These are phyloP conservation scores for Pelargonium myrrhifolium DNA, from an alignment of 441 rosid genomes.

Conservation along the genomic window DNA sequence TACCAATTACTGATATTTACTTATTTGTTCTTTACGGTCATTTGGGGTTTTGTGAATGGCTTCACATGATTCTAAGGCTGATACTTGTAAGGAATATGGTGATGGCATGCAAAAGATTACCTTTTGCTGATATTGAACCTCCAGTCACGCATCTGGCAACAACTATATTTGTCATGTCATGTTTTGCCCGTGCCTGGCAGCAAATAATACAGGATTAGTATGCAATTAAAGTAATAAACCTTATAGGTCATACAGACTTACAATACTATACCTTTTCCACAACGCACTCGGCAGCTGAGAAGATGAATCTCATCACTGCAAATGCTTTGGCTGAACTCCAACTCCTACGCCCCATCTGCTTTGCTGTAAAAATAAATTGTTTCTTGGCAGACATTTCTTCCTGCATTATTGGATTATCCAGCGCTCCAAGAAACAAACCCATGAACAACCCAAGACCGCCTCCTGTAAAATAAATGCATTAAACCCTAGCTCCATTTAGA, in stretches of 20 bases:
- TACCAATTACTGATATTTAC: too few species aligned
- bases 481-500: background rate
- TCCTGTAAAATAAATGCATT: conserved; percentile 39
- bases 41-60: background rate
- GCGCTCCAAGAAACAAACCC: conserved; percentile 76
- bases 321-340: conserved; percentile 82
- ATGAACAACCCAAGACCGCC: conserved; percentile 84
- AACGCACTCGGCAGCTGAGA: conserved; percentile 84
- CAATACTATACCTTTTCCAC: conserved; percentile 64
- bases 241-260: background rate
- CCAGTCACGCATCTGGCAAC: conserved; percentile 92
- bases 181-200: conserved; percentile 81
- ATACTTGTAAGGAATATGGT: background rate
- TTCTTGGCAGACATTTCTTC: conserved; percentile 72
- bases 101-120: conserved; percentile 24
- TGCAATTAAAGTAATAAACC: background rate
- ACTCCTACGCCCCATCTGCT: conserved; percentile 81
- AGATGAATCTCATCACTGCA: conserved; percentile 85
- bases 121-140: conserved; percentile 72
- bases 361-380: conserved; percentile 61
- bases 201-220: conserved; percentile 8
- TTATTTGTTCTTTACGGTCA: background rate
- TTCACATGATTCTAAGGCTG: background rate
- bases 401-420: conserved; percentile 73
- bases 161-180: conserved; percentile 66